phyloP scores from a whole-genome alignment of 192 early-diverging fungal species.

The Gigaspora rosea region DNA sequence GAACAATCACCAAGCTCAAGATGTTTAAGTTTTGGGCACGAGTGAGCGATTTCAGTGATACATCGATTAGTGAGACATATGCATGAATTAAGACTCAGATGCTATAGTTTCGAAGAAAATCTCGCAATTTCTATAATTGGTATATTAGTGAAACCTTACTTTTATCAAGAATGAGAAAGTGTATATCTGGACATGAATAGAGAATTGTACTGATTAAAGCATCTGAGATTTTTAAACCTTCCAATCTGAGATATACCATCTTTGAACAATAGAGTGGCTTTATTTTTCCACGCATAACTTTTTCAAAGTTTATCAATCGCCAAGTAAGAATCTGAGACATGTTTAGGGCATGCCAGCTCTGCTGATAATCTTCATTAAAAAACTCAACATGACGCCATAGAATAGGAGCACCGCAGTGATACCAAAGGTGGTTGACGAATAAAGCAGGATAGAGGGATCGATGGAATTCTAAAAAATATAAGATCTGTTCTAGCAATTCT shows the following conservation, averaged over 20 bases:
- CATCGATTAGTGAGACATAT: no score
- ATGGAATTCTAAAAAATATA: conserved; percentile 26
- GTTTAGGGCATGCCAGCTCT: conserved; percentile 3
- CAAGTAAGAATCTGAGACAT: no score
- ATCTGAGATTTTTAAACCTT: conserved; percentile 6
- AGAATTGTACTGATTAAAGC: conserved; percentile 28
- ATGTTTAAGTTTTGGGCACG: no score
- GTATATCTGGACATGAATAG: conserved; percentile 24
- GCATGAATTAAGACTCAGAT: no score
- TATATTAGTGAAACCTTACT: conserved; percentile 20
- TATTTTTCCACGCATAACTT: no score
- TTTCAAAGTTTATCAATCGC: no score
- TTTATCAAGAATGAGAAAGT: conserved; percentile 29
- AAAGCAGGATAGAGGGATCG: conserved; percentile 26
- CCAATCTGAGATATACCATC: no score
- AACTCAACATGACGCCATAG: conserved; percentile 21
- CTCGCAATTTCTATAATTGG: conserved; percentile 30
- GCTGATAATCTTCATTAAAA: conserved; percentile 22
- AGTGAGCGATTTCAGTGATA: no score
- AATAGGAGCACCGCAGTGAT: neutral
- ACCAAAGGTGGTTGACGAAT: conserved; percentile 24
- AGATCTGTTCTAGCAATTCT: conserved; percentile 26
- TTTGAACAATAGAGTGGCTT: no score
- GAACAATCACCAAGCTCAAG: no score
- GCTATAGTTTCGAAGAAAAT: no score